Evolutionary conservation across 2,329 filamentous ascomycete species (phyloP), one percentile per base, ranked within the genome.

Genomic region (Pyricularia pennisetigena): DNA sequence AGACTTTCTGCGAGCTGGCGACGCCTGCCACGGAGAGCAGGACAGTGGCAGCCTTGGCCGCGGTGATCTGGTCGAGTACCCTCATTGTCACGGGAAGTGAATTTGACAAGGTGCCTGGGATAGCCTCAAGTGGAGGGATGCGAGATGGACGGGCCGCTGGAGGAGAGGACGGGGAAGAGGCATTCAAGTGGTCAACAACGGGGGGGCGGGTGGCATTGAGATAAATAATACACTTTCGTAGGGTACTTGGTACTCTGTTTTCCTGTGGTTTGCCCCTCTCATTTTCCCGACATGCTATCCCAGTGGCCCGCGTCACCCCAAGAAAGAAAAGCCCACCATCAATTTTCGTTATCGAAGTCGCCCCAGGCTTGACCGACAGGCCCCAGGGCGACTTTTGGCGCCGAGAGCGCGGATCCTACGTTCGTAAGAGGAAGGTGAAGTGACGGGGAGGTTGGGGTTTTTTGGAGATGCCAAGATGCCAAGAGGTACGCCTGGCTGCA

Each of bases 11-110:
- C 23, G 57, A 59, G 28, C 30, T 61, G 14, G 32, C 66, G 30
- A 24, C 59, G 32, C 57, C 32, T 10, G 66, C 66, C n/a, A 67
- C 57, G 16, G 66, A 63, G 57, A 67, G 66, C 57, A 67, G 24
- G n/a, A 35, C 24, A 3, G 59, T 32, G 9, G 54, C 41, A 20
- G 66, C 66, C 30, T 62, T 62, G 59, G 14, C 59, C 5, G 59
- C 59, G 9, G 24, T 62, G 24, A 62, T 62, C 59, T 62, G 59
- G 59, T 62, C 59, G 24, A 62, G 59, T 9, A 62, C 14, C 59
- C 59, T 62, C 59, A 62, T 62, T n/a, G 14, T 62, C 28, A 26
- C 59, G 8, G 26, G 20, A 20, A 8, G 16, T 54, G 20, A 54
- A 20, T 28, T 28, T 28, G 23, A 20, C 59, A 20, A 28, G 59